Evolutionary conservation across 306 rosid genomes (phyloP).

Genomic region (Castanea mollissima): DNA sequence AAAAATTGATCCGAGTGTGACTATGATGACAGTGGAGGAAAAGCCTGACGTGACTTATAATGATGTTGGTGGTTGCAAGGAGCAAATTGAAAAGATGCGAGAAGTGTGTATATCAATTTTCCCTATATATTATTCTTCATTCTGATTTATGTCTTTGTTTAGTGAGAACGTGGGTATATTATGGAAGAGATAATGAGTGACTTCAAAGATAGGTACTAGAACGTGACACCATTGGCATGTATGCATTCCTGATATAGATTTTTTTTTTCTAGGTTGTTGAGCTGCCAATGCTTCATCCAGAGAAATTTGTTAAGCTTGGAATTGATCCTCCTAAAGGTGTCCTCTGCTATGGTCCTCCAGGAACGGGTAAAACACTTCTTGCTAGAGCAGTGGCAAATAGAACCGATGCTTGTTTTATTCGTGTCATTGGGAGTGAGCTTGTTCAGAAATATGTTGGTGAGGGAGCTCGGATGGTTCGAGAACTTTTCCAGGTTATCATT

Average conservation of each 20-base stretch:
- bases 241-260: slow-evolving; percentile 17
- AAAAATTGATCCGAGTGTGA: slow-evolving; percentile 95
- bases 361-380: slow-evolving; percentile 95
- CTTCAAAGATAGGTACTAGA: not conserved
- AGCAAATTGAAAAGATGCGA: slow-evolving; percentile 96
- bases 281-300: slow-evolving; percentile 99
- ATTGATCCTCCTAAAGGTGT: slow-evolving; percentile 99
- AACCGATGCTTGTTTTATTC: slow-evolving; percentile 97
- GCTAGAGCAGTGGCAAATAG: slow-evolving; percentile 99
- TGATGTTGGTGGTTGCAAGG: slow-evolving; percentile 99
- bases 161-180: not conserved
- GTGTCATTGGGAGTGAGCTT: slow-evolving; percentile 99
- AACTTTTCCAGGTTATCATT: slow-evolving; percentile 75
- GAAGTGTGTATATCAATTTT: slow-evolving; percentile 48
- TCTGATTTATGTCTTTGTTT: not conserved
- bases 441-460: slow-evolving; percentile 99
- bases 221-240: not conserved
- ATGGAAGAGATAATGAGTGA: not conserved
- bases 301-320: slow-evolving; percentile 97
- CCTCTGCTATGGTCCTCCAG: slow-evolving; percentile 99
- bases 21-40: slow-evolving; percentile 98
- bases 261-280: slow-evolving; percentile 73
- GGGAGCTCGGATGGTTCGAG: slow-evolving; percentile 99
- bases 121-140: not conserved
- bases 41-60: slow-evolving; percentile 98